A percentile compares a stretch with the other conserved stretches of the same genome.
phyloP scores from a whole-genome alignment of 2,329 filamentous ascomycete species.

The Stachybotrys chlorohalonatus region DNA sequence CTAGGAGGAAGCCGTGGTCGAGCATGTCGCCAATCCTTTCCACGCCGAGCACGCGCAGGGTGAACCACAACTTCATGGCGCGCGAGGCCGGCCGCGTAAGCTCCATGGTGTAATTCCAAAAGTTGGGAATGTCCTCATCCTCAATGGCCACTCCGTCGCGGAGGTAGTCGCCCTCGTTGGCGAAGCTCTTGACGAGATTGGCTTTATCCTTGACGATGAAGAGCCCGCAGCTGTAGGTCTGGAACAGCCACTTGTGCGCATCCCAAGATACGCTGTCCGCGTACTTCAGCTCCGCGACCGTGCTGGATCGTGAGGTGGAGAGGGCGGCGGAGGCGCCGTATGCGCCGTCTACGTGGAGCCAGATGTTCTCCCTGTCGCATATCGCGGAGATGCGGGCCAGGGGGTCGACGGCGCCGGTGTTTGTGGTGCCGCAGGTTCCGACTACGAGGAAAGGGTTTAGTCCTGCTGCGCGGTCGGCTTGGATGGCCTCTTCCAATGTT shows the following conservation, averaged over 20 bases:
- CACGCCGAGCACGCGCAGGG: conserved; percentile 10
- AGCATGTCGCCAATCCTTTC: conserved; percentile 12
- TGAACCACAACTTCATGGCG: conserved; percentile 17
- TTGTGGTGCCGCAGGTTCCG: conserved; percentile 7
- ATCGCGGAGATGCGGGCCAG: conserved; percentile 5
- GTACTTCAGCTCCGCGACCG: conserved; percentile 5
- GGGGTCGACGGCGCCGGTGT: conserved; percentile 7
- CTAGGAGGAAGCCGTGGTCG: conserved; percentile 12
- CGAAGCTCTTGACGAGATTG: conserved; percentile 11
- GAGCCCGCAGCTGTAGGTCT: conserved; percentile 14
- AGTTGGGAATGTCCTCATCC: conserved; percentile 13
- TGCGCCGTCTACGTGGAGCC: conserved; percentile 15
- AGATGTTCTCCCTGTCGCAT: conserved; percentile 6
- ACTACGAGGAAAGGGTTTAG: conserved; percentile 8
- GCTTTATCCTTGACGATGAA: conserved; percentile 10
- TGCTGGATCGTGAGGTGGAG: conserved; percentile 6
- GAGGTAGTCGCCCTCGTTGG: conserved; percentile 13
- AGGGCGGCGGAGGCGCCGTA: conserved; percentile 13
- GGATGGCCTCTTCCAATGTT: conserved; percentile 2
- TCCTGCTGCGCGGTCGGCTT: conserved; percentile 2
- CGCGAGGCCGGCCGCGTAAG: conserved; percentile 11
- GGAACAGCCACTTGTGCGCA: conserved; percentile 17
- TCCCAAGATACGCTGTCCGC: conserved; percentile 17
- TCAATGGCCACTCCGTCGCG: conserved; percentile 11
- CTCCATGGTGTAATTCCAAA: conserved; percentile 16